phyloP scores from a whole-genome alignment of 495 filamentous ascomycete species.

The Trichoderma virens region DNA sequence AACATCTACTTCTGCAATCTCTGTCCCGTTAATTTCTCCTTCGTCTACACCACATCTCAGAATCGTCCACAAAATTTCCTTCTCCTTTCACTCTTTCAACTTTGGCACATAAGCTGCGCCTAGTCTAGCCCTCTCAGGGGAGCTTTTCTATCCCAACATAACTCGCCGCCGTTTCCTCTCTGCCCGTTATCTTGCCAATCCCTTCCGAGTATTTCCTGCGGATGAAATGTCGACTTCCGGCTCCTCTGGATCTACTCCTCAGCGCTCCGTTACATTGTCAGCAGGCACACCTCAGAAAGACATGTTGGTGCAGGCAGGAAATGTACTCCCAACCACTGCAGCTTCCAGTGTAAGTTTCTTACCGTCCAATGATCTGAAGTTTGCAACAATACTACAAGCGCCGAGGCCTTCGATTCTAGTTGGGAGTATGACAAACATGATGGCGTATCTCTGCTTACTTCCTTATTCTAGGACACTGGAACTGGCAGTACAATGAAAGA shows the following conservation, averaged over 20 bases:
- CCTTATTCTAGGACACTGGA: not conserved
- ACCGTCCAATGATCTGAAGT: conserved; percentile 13
- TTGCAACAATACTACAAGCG: no score
- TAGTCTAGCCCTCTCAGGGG: not conserved
- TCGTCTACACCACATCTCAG: not conserved
- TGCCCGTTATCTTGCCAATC: not conserved
- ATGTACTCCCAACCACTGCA: not conserved
- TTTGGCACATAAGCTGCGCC: not conserved
- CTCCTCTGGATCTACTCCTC: conserved; percentile 9
- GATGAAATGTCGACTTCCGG: conserved; percentile 5
- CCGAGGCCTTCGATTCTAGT: not conserved
- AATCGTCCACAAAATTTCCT: not conserved
- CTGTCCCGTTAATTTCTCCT: conserved; percentile 5
- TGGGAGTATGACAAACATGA: not conserved
- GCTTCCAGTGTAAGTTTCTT: not conserved
- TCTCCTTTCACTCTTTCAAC: conserved; percentile 8
- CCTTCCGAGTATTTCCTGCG: not conserved
- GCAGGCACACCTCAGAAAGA: not conserved
- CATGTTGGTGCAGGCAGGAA: not conserved
- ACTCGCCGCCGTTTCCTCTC: not conserved
- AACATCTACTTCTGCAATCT: conserved; percentile 2
- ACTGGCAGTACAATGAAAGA: conserved; percentile 15
- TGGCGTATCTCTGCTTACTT: not conserved
- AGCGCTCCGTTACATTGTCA: not conserved
- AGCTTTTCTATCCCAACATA: not conserved